Evolutionary conservation across 2,329 filamentous ascomycete species (phyloP), one percentile per base, ranked within the genome.

Genomic region (Penicillium crustosum): DNA sequence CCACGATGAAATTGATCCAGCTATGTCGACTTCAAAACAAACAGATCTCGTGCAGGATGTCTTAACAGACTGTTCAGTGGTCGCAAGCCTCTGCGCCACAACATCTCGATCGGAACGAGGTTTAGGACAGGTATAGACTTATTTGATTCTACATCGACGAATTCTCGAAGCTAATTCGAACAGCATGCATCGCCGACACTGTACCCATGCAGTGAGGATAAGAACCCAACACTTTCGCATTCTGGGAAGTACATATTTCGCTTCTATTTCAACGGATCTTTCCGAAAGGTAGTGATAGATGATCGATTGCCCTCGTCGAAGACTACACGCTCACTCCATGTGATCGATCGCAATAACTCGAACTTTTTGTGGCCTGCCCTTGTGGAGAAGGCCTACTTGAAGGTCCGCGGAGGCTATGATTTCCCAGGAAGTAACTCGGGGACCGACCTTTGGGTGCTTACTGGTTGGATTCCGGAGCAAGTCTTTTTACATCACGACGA

Each of bases 381-480:
- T 5, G 79, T 97, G 17, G 94, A 99, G 72, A 99, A 99, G 71
- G 94, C 94, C 0, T 99, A 99, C 66, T 80, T 99, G 1, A 99
- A 97, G 78, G 86, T 97, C 12, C 86, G 93, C 55, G 94, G 94
- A 29, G 94, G 94, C 35, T 99, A 99, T 72, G 93, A 99, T 70
- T 99, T 99, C 64, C 93, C 94, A 0, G 94, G 94, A 8, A 97
- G 94, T 69, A 97, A 97, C 73, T 97, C 93, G 0, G 93, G 91
- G 12, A 97, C 93, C 2, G 94, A 99, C 74, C 78, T 99, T 4
- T 96, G 91, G 86, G 89, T 95, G 1, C 77, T 99, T 54, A 96
- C 90, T 0, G 93, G 94, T 31, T 99, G 94, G 94, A 92, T 99
- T 49, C 94, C 94, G 0, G 93, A 99, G 75, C 94, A 99, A 73